A percentile compares a stretch with the other conserved stretches of the same genome.
These are phyloP conservation scores for Odonthalia washingtoniensis DNA, from an alignment of 31 red algal genomes.

Conservation along the genomic window DNA sequence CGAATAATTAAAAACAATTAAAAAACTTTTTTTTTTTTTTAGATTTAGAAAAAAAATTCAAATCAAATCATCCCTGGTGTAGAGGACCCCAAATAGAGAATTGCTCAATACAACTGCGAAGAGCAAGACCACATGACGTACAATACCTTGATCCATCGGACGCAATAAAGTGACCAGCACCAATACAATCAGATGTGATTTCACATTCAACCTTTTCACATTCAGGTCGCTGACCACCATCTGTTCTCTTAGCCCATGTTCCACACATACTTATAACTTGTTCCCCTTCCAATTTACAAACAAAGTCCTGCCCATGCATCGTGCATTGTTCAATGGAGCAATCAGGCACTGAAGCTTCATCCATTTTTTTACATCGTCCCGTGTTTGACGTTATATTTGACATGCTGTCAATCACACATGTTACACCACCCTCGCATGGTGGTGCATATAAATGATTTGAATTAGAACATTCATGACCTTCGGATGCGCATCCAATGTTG, in stretches of 20 bases:
- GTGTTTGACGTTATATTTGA: not conserved
- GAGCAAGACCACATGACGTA: not conserved
- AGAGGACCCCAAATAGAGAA: too few species aligned
- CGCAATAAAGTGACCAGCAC: not conserved
- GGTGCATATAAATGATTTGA: not conserved
- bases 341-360: not conserved
- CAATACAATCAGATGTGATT: not conserved
- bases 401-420: not conserved
- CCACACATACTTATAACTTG: not conserved
- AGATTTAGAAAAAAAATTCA: too few species aligned
- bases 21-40: too few species aligned
- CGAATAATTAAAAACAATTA: too few species aligned
- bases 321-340: not conserved
- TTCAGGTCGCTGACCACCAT: not conserved
- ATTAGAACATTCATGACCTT: conserved; percentile 32
- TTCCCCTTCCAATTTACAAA: not conserved
- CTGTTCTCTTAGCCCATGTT: not conserved
- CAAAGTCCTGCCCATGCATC: not conserved
- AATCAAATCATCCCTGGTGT: too few species aligned
- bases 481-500: conserved; percentile 30
- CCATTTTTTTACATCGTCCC: not conserved
- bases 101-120: too few species aligned
- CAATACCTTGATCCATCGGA: not conserved
- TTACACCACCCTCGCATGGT: not conserved
- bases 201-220: too few species aligned